These are phyloP conservation scores for Acanthamoeba culbertsoni DNA, from an alignment of 208 protist species.

Conservation along the genomic window DNA sequence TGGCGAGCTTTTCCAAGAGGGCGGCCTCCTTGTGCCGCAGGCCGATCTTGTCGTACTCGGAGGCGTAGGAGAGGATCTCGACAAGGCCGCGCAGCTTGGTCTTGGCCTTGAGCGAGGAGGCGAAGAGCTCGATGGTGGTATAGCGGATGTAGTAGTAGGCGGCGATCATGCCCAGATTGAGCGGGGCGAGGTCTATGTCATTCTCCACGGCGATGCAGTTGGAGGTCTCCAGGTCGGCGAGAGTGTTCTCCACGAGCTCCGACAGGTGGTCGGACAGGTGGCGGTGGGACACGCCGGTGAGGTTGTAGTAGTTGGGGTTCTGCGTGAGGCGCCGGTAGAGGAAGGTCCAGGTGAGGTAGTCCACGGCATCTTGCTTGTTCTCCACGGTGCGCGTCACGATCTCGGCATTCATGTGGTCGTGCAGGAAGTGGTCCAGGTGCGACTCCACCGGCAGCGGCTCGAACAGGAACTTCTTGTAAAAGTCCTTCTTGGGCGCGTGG, in stretches of 20 bases:
- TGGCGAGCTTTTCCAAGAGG: slow-evolving; percentile 88
- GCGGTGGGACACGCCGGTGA: slow-evolving; percentile 86
- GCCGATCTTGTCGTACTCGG: slow-evolving; percentile 93
- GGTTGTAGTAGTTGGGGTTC: slow-evolving; percentile 98
- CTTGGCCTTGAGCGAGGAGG: slow-evolving; percentile 81
- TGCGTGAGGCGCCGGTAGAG: slow-evolving; percentile 95
- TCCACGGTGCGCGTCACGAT: slow-evolving; percentile 94
- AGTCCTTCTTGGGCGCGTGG: slow-evolving; percentile 98
- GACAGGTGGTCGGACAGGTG: slow-evolving; percentile 71
- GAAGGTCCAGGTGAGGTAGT: slow-evolving; percentile 99
- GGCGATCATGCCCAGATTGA: slow-evolving; percentile 94
- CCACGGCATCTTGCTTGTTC: slow-evolving; percentile 93
- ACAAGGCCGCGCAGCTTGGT: slow-evolving; percentile 74
- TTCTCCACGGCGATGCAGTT: slow-evolving; percentile 66
- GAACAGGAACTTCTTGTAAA: slow-evolving; percentile 99
- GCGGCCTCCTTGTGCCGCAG: slow-evolving; percentile 99
- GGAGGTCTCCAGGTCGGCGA: slow-evolving; percentile 46
- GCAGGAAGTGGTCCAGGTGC: slow-evolving; percentile 91
- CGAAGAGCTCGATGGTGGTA: slow-evolving; percentile 91
- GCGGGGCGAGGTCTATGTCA: slow-evolving; percentile 30
- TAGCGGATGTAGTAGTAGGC: slow-evolving; percentile 99
- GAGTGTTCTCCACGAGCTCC: slow-evolving; percentile 65
- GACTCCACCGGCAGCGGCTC: slow-evolving; percentile 99
- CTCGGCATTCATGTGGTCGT: slow-evolving; percentile 99
- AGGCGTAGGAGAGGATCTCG: slow-evolving; percentile 88